Evolutionary conservation across 2,329 filamentous ascomycete species (phyloP).

Genomic region (Tolypocladium nubicola): DNA sequence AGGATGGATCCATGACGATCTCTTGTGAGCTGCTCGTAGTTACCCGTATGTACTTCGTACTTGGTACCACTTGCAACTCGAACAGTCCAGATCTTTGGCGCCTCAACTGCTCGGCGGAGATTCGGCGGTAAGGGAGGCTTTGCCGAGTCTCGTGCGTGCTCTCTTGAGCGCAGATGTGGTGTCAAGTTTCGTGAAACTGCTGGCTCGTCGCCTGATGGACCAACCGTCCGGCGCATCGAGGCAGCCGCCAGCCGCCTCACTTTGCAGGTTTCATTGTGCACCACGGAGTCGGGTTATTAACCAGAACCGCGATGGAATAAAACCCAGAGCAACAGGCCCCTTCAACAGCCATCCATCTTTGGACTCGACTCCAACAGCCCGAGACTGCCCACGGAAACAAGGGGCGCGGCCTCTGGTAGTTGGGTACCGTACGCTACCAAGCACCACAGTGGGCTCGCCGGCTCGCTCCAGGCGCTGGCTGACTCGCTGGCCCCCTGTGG

Average conservation of each 20-base stretch:
- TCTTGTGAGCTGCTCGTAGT: too few relatives aligned
- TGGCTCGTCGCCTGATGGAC: background rate
- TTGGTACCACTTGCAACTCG: too few relatives aligned
- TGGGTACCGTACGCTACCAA: background rate
- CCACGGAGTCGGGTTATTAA: background rate
- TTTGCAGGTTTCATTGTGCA: background rate
- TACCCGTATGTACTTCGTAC: too few relatives aligned
- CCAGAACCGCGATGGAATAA: background rate
- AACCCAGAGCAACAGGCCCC: background rate
- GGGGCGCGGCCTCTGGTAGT: background rate
- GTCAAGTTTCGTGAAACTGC: background rate
- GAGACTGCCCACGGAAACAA: background rate
- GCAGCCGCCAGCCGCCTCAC: background rate
- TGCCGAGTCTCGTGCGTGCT: background rate
- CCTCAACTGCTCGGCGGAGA: background rate
- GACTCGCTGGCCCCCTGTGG: slow-evolving; percentile 15
- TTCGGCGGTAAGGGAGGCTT: background rate
- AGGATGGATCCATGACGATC: too few relatives aligned
- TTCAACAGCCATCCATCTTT: background rate
- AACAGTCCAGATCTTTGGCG: background rate
- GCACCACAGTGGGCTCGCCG: slow-evolving; percentile 4
- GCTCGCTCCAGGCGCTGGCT: slow-evolving; percentile 6
- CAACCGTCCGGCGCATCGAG: background rate
- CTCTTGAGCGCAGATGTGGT: background rate
- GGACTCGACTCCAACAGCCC: too few relatives aligned